Percentiles rank a stretch among this genome's conserved stretches.
Conservation (phyloP, 176 grass and related monocot genomes). For the Musa beccarii region DNA sequence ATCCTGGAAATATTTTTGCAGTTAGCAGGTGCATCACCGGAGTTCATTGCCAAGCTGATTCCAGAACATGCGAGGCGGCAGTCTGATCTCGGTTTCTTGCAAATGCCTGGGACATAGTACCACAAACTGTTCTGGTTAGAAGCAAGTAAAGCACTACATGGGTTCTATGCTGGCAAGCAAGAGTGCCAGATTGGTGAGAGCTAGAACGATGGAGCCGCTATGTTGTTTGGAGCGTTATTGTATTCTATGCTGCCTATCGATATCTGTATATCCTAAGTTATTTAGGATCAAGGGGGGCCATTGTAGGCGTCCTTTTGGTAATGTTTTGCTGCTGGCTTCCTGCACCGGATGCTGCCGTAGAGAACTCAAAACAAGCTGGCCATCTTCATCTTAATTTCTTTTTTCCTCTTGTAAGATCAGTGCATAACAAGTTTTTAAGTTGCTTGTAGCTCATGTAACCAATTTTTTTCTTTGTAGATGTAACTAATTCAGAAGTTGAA, state of each 20-base stretch:
- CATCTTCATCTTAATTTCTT: neutral
- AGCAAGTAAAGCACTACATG: neutral
- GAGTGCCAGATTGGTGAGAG: neutral
- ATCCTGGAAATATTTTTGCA: conserved; percentile 25
- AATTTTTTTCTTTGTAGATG: neutral
- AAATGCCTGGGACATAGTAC: conserved; percentile 5
- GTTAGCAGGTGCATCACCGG: conserved; percentile 61
- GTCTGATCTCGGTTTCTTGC: conserved; percentile 43
- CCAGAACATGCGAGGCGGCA: conserved; percentile 68
- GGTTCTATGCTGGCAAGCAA: neutral
- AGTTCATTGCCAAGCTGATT: conserved; percentile 72
- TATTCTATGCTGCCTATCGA: neutral
- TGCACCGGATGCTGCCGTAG: neutral
- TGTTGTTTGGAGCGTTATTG: neutral
- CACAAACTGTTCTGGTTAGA: too few relatives aligned
- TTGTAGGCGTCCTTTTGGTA: neutral
- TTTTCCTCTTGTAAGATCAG: too few relatives aligned
- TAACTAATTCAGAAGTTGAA: neutral
- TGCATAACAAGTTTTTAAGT: neutral
- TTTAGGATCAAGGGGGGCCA: neutral
- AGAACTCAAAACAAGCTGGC: neutral
- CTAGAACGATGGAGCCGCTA: neutral
- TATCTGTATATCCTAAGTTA: neutral
- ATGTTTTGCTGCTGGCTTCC: neutral
- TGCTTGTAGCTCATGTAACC: neutral